These are phyloP conservation scores for Pisolithus albus DNA, from an alignment of 768 basidiomycete species.

Conservation along the genomic window DNA sequence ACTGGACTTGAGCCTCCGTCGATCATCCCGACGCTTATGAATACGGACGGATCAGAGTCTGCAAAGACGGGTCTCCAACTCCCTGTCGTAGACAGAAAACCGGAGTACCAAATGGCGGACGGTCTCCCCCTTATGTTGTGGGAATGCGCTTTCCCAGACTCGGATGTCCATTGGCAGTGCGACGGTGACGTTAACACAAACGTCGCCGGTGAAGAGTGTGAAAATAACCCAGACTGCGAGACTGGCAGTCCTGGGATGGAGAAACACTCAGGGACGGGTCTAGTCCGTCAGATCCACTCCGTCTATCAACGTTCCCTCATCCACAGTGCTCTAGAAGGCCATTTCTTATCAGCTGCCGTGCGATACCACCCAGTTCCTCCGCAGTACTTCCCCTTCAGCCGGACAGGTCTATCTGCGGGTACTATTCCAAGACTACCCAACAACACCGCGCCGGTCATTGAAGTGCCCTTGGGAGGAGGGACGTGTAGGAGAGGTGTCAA, in stretches of 20 bases:
- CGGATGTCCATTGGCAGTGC: slow-evolving; percentile 68
- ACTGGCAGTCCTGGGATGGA: slow-evolving; percentile 14
- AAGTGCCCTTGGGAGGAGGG: slow-evolving; percentile 69
- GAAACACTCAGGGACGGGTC: slow-evolving; percentile 24
- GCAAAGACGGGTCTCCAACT: slow-evolving; percentile 21
- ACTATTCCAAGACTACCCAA: slow-evolving; percentile 12
- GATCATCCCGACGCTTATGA: slow-evolving; percentile 67
- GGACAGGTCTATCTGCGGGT: slow-evolving; percentile 15
- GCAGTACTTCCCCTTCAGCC: slow-evolving; percentile 31
- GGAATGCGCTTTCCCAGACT: slow-evolving; percentile 71
- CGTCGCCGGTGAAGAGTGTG: not conserved
- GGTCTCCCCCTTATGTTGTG: slow-evolving; percentile 86
- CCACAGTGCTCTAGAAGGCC: slow-evolving; percentile 52
- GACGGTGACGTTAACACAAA: not conserved
- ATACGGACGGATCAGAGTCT: slow-evolving; percentile 40
- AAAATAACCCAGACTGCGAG: slow-evolving; percentile 30
- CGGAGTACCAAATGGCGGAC: slow-evolving; percentile 92
- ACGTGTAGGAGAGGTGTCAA: slow-evolving; percentile 50
- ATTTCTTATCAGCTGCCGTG: slow-evolving; percentile 56
- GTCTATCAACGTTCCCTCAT: slow-evolving; percentile 57
- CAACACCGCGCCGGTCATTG: slow-evolving; percentile 27
- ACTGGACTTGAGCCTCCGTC: slow-evolving; percentile 67
- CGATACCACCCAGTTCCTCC: slow-evolving; percentile 41
- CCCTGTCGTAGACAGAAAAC: slow-evolving; percentile 62
- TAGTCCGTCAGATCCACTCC: slow-evolving; percentile 49